phyloP scores from a whole-genome alignment of 2,329 filamentous ascomycete species.

The Arachnomyces sp. region DNA sequence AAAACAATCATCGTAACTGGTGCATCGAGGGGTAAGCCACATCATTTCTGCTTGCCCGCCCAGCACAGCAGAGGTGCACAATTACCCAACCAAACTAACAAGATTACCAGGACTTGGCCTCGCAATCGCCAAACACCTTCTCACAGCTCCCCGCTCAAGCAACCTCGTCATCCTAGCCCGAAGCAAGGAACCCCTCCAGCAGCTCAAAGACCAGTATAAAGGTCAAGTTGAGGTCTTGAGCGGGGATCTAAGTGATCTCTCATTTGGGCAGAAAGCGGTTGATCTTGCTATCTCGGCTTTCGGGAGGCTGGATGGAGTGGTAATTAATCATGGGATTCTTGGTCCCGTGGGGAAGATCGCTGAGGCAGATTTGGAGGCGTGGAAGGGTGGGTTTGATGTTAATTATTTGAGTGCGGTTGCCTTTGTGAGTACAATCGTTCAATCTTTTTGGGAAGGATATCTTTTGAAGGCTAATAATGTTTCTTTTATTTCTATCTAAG shows the following conservation, averaged over 20 bases:
- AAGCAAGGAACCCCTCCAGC: conserved; percentile 45
- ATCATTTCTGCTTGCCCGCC: not conserved
- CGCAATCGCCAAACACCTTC: conserved; percentile 53
- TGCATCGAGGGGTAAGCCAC: conserved; percentile 50
- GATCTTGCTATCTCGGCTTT: conserved; percentile 60
- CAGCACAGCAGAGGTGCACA: not conserved
- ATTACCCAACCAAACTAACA: conserved; percentile 2
- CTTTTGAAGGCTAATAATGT: conserved; percentile 3
- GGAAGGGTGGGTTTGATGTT: conserved; percentile 68
- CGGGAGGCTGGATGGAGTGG: conserved; percentile 65
- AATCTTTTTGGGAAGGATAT: not conserved
- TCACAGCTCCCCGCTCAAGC: conserved; percentile 41
- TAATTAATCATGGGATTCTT: conserved; percentile 82
- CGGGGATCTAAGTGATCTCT: conserved; percentile 51
- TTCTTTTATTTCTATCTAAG: conserved; percentile 38
- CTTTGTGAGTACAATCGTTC: conserved; percentile 50
- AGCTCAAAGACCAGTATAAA: conserved; percentile 47
- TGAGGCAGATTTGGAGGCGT: conserved; percentile 62
- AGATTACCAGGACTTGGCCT: conserved; percentile 50
- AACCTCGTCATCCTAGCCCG: conserved; percentile 55
- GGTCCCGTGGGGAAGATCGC: conserved; percentile 65
- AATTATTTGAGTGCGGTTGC: conserved; percentile 81
- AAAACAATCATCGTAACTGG: conserved; percentile 67
- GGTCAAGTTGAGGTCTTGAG: conserved; percentile 49
- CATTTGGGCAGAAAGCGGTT: conserved; percentile 54